Evolutionary conservation across 176 grass and related monocot species (phyloP), one percentile per base, ranked within the genome.

Genomic region (Oryza australiensis): DNA sequence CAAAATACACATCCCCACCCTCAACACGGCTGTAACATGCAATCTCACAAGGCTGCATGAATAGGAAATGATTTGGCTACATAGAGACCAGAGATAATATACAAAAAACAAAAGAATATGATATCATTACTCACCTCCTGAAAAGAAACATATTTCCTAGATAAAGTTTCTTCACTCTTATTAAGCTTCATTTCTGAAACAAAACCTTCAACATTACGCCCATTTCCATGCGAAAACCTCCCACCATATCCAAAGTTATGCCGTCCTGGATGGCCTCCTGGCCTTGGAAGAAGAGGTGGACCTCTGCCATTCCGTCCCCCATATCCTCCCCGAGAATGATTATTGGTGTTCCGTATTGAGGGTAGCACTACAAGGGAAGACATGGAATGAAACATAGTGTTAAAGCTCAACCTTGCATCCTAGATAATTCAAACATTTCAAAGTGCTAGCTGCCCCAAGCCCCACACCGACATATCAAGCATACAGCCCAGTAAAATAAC

Each of bases 151-250:
- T 83, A 53, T 76, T 99, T 99, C 76, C 96, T 95, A 75, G 93
- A 91, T 78, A 99, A 84, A 80, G 96, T 99, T 84, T 99, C 96
- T 86, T 92, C 96, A 62, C 96, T 99, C 82, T 99, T 99, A 82
- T 95, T 99, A 75, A 99, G 93, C 77, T 90, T 99, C 77, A 99
- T 91, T 38, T 99, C 96, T 87, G 96, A 95, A 87, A 99, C 91
- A 83, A 99, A 95, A 33, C 91, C 82, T 90, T 95, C 96, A 66
- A 86, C 87, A 15, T 94, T 93, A 63, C 88, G 91, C 9, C 91
- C 91, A 85, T 99, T 99, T 78, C 66, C 88, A 41, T 91, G 87
- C 24, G 84, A 81, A 89, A 90, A 93, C 53, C 87, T 98, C 37
- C 92, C 92, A 62, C 92, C 92, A 62, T 82, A 93, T 53, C 92